Evolutionary conservation across 1,284 basidiomycete species (phyloP), one percentile per base, ranked within the genome.

Genomic region (Neotropicomus parvogracilis): DNA sequence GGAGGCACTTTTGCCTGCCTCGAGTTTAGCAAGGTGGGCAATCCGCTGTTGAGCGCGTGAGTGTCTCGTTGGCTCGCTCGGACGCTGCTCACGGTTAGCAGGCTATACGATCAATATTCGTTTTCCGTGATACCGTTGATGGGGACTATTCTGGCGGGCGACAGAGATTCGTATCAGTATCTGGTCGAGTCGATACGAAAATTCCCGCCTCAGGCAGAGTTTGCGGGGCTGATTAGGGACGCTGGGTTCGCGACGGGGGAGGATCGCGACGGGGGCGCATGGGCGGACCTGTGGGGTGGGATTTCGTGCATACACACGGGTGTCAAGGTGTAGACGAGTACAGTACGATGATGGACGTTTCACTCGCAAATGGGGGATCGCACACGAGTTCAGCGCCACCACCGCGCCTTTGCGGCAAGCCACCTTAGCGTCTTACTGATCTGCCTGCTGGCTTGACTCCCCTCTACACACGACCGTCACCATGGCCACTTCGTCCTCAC

Each of bases 111-210:
- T 59, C 86, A 92, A 59, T 99, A 97, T 69, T 98, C 95, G 11
- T 99, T 99, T 80, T 85, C 89, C 6, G 80, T 98, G 50, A 95
- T 99, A 61, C 97, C 97, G 5, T 77, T 97, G 17, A 71, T 99
- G 35, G 97, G 97, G 20, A 95, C 94, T 44, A 87, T 99, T 59
- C 77, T 99, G n/a, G 91, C 95, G 8, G 91, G 91, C 4, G 95
- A 99, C 69, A 81, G 95, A 31, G 88, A 84, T 27, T 97, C 94
- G 16, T 99, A 99, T 70, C 92, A 97, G 69, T 99, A 99, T 69
- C 80, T 99, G 36, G 91, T 99, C 44, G 97, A 99, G 71, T 97
- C 94, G 31, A 99, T 99, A 62, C 89, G 94, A 49, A 83, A 83
- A 57, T 99, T 99, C 77, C 95, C 95, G 28, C 76, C 83, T 17